These are phyloP conservation scores for Tuber microsphaerosporum DNA, from an alignment of 495 filamentous ascomycete genomes.

Conservation along the genomic window DNA sequence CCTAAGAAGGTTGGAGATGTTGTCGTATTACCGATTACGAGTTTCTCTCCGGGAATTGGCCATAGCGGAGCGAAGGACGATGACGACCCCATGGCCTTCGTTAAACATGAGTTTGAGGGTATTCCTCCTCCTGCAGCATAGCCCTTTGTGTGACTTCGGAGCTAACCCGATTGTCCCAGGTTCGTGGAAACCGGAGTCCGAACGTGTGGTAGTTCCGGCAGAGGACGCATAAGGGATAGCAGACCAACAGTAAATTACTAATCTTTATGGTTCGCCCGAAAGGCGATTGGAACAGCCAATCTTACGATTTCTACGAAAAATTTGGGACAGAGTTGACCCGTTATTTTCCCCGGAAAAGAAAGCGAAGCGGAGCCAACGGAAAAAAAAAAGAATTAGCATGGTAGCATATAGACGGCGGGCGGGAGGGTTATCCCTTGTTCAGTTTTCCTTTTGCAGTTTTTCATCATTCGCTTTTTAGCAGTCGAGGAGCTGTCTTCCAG, in stretches of 20 bases:
- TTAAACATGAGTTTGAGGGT: slow-evolving; percentile 97
- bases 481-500: slow-evolving; percentile 4
- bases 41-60: slow-evolving; percentile 88
- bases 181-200: slow-evolving; percentile 39
- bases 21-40: slow-evolving; percentile 89
- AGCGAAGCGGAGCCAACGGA: slow-evolving; percentile 2
- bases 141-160: slow-evolving; percentile 21
- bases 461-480: neutral
- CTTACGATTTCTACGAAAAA: slow-evolving; percentile 22
- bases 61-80: slow-evolving; percentile 88
- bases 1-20: slow-evolving; percentile 87
- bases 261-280: neutral
- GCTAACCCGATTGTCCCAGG: slow-evolving; percentile 17
- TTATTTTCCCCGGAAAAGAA: neutral
- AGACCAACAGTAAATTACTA: neutral
- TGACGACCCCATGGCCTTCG: slow-evolving; percentile 95
- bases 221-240: slow-evolving; percentile 1
- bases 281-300: neutral
- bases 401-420: slow-evolving; percentile 26
- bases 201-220: slow-evolving; percentile 29
- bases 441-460: slow-evolving; percentile 6
- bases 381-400: slow-evolving; percentile 13
- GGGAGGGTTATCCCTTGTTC: slow-evolving; percentile 14
- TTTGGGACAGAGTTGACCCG: neutral
- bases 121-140: neutral